phyloP scores from a whole-genome alignment of 2,329 filamentous ascomycete genomes.

The Cladosporium velox region DNA sequence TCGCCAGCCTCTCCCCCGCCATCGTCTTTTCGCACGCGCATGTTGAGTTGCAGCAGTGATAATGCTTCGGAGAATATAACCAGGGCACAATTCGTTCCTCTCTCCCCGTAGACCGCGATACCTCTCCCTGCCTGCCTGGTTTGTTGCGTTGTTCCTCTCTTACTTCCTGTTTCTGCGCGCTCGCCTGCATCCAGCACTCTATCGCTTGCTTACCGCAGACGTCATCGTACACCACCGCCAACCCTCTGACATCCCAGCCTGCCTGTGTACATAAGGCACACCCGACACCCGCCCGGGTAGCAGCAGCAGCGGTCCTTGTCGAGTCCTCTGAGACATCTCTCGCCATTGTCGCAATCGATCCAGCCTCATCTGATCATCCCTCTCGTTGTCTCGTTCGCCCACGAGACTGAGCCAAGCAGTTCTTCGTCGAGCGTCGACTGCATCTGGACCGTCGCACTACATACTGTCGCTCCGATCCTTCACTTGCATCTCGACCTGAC shows the following conservation, averaged over 20 bases:
- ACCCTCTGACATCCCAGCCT: background rate
- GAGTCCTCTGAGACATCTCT: background rate
- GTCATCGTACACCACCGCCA: constrained; percentile 15
- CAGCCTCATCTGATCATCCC: constrained; percentile 8
- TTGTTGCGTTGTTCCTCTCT: constrained; percentile 4
- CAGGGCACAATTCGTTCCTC: background rate
- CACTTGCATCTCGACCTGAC: background rate
- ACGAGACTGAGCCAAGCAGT: background rate
- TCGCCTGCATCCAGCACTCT: constrained; percentile 9
- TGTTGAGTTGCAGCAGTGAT: too few species aligned
- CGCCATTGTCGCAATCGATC: background rate
- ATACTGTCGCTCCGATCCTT: background rate
- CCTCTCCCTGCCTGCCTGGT: background rate
- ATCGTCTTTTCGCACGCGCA: constrained; percentile 2
- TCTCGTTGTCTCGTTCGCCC: background rate
- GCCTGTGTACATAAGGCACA: background rate
- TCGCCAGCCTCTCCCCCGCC: constrained; percentile 11
- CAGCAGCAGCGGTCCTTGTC: background rate
- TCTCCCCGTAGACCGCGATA: background rate
- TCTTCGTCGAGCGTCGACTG: background rate
- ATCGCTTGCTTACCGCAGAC: constrained; percentile 17
- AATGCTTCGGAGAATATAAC: background rate
- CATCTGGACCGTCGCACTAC: constrained; percentile 4
- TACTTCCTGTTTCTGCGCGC: background rate
- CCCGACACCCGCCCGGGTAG: background rate